Evolutionary conservation across 2,329 filamentous ascomycete genomes (phyloP).

Genomic region (Colletotrichum liriopes): DNA sequence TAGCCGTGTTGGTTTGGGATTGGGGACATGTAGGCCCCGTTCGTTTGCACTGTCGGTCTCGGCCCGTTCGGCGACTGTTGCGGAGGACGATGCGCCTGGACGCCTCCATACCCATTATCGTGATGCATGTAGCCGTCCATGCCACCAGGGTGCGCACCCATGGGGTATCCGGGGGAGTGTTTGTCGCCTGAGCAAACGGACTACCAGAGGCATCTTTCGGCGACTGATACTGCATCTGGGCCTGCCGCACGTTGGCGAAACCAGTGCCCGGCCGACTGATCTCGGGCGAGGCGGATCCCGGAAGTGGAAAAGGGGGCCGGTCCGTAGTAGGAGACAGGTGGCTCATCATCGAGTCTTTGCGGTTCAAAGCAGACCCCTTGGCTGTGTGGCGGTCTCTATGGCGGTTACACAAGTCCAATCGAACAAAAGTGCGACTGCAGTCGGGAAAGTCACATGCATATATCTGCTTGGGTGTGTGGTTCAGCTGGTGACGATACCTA

Average conservation of each 20-base stretch:
- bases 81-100: constrained; percentile 50
- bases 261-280: constrained; percentile 60
- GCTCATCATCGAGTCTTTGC: constrained; percentile 77
- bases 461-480: constrained; percentile 96
- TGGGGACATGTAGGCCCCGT: constrained; percentile 68
- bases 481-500: constrained; percentile 91
- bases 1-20: constrained; percentile 65
- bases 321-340: constrained; percentile 63
- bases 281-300: constrained; percentile 64
- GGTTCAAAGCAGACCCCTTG: constrained; percentile 82
- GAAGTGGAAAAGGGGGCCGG: constrained; percentile 57
- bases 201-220: constrained; percentile 61
- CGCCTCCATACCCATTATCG: constrained; percentile 54
- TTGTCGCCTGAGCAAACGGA: constrained; percentile 64
- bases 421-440: constrained; percentile 91
- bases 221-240: constrained; percentile 62
- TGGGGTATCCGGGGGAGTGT: constrained; percentile 54
- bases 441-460: constrained; percentile 94
- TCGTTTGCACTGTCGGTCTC: constrained; percentile 64
- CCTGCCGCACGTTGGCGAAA: constrained; percentile 58
- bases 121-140: constrained; percentile 62
- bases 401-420: constrained; percentile 91
- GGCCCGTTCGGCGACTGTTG: constrained; percentile 62
- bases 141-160: constrained; percentile 53
- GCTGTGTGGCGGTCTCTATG: constrained; percentile 87